phyloP scores from a whole-genome alignment of 2,329 filamentous ascomycete genomes.

The Neonectria hederae region DNA sequence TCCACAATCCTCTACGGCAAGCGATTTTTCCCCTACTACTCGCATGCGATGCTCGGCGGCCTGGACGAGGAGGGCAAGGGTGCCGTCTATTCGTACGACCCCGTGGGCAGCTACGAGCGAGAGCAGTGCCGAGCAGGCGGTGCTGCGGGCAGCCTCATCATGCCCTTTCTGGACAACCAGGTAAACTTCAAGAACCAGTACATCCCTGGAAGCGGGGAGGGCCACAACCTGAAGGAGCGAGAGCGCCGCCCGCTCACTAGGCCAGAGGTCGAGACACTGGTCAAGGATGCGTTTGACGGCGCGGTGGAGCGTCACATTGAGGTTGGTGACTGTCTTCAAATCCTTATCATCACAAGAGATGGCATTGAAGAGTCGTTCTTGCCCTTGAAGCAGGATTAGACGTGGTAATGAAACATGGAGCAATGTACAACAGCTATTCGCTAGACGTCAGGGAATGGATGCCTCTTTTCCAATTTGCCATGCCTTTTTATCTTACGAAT shows the following conservation, averaged over 20 bases:
- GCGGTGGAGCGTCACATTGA: constrained; percentile 99
- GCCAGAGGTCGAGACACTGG: constrained; percentile 81
- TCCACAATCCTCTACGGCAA: constrained; percentile 97
- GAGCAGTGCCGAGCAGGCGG: constrained; percentile 96
- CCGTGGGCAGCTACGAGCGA: constrained; percentile 95
- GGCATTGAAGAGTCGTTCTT: constrained; percentile 88
- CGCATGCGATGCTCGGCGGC: constrained; percentile 91
- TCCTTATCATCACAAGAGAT: constrained; percentile 88
- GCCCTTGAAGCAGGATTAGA: constrained; percentile 89
- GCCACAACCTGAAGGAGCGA: constrained; percentile 80
- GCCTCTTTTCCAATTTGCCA: constrained; percentile 22
- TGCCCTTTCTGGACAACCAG: constrained; percentile 99
- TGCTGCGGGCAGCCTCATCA: constrained; percentile 92
- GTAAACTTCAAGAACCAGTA: constrained; percentile 99
- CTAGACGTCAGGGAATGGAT: constrained; percentile 39
- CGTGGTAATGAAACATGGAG: constrained; percentile 20
- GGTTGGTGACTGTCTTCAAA: constrained; percentile 95
- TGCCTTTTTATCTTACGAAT: not conserved
- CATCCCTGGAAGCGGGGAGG: constrained; percentile 83
- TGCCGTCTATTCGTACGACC: constrained; percentile 96
- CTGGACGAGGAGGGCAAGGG: constrained; percentile 95
- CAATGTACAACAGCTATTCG: constrained; percentile 47
- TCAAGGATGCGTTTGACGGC: constrained; percentile 97
- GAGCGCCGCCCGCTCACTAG: constrained; percentile 75
- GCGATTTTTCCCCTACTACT: constrained; percentile 99